Conservation (phyloP, 352 stramenopile genomes). For the Pelagophyceae sp. region DNA sequence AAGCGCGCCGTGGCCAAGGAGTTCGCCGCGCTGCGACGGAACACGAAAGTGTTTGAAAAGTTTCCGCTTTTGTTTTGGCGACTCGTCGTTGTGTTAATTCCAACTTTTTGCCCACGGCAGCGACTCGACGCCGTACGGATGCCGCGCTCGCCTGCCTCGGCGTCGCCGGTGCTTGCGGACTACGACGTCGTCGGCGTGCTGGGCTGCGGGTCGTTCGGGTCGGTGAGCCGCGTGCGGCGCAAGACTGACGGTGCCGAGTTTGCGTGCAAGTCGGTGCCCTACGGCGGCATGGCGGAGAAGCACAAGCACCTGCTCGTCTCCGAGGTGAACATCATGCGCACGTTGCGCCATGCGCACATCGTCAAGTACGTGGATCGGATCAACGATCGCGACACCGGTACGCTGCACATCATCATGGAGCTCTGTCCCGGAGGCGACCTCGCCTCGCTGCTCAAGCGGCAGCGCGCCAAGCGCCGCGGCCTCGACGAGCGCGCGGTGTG, state of each 20-base stretch:
- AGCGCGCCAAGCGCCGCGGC: neutral
- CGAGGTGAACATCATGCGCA: slow-evolving; percentile 14
- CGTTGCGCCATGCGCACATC: neutral
- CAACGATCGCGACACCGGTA: neutral
- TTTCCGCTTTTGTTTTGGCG: no score
- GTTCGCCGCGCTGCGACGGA: no score
- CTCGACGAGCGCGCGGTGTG: neutral
- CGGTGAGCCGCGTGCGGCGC: neutral
- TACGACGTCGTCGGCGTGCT: neutral
- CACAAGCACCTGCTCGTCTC: neutral
- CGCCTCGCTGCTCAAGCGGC: neutral
- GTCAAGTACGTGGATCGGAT: neutral
- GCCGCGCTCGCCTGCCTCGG: no score
- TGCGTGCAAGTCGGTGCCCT: neutral
- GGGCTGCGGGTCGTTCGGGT: neutral
- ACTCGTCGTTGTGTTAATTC: no score
- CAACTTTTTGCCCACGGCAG: no score
- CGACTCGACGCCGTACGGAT: no score
- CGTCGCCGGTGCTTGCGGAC: no score
- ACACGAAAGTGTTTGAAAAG: no score
- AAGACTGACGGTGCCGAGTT: neutral
- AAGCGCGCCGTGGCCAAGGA: no score
- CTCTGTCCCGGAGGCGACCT: neutral
- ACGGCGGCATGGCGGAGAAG: neutral
- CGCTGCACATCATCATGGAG: slow-evolving; percentile 11